These are phyloP conservation scores for Colletotrichum higginsianum DNA, from an alignment of 2,329 filamentous ascomycete species.

Conservation along the genomic window DNA sequence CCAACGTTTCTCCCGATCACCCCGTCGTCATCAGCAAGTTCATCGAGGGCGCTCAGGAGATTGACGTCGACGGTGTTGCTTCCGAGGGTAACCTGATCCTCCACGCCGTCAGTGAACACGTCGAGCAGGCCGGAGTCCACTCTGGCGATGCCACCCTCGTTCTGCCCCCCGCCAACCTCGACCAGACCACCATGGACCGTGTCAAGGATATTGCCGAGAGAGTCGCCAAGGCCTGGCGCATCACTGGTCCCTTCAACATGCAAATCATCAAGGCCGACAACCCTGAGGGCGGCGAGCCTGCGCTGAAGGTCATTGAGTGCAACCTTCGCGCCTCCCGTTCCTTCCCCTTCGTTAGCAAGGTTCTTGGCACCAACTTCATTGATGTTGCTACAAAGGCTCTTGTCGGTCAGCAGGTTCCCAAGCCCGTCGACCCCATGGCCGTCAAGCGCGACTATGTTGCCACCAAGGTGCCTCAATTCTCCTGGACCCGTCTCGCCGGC, in stretches of 20 bases:
- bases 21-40: conserved; percentile 99
- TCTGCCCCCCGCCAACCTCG: conserved; percentile 86
- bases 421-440: conserved; percentile 89
- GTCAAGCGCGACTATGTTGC: conserved; percentile 92
- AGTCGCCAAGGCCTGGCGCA: conserved; percentile 96
- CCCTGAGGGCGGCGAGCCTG: conserved; percentile 80
- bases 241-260: conserved; percentile 99
- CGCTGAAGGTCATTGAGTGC: conserved; percentile 97
- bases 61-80: conserved; percentile 95
- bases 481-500: conserved; percentile 96
- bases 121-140: conserved; percentile 98
- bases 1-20: conserved; percentile 93
- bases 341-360: conserved; percentile 98
- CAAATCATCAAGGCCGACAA: conserved; percentile 96
- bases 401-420: conserved; percentile 86
- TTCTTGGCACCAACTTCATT: conserved; percentile 96
- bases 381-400: conserved; percentile 95
- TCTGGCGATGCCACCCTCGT: conserved; percentile 97
- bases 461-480: conserved; percentile 99
- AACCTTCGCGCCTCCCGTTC: conserved; percentile 97
- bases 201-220: conserved; percentile 97
- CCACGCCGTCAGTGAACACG: conserved; percentile 94
- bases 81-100: conserved; percentile 88
- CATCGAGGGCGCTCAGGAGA: conserved; percentile 96
- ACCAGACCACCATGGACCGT: conserved; percentile 83